phyloP scores from a whole-genome alignment of 2,329 filamentous ascomycete genomes.

The Arthrocladium fulminans region DNA sequence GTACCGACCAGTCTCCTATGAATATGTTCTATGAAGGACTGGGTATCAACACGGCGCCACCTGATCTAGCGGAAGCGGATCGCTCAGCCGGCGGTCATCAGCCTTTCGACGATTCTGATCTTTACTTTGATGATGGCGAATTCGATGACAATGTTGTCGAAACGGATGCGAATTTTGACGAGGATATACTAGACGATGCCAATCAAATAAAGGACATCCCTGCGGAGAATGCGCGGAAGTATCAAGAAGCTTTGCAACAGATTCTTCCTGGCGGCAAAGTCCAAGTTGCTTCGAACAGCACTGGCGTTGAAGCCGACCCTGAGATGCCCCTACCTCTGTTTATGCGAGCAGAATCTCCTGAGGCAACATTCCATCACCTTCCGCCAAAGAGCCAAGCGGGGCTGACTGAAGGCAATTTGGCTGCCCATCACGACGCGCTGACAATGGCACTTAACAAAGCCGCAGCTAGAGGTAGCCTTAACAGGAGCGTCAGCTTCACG shows the following conservation, averaged over 20 bases:
- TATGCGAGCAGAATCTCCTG: not conserved
- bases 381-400: constrained; percentile 18
- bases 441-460: constrained; percentile 73
- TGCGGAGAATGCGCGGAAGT: constrained; percentile 19
- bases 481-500: constrained; percentile 47
- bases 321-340: not conserved
- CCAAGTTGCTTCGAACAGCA: too few relatives aligned
- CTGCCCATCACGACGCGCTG: constrained; percentile 73
- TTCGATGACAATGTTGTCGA: constrained; percentile 17
- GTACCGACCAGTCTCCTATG: constrained; percentile 1
- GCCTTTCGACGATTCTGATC: constrained; percentile 30
- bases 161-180: constrained; percentile 34
- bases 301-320: not conserved
- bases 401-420: constrained; percentile 50
- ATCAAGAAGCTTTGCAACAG: constrained; percentile 15
- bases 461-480: constrained; percentile 65
- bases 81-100: constrained; percentile 12
- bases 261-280: constrained; percentile 9
- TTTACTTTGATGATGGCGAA: constrained; percentile 40
- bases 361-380: not conserved
- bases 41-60: constrained; percentile 15
- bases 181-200: constrained; percentile 41
- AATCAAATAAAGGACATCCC: constrained; percentile 29
- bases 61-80: constrained; percentile 8
- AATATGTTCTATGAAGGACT: constrained; percentile 15